Evolutionary conservation across 768 basidiomycete genomes (phyloP).

Genomic region (Mycena chlorophos): DNA sequence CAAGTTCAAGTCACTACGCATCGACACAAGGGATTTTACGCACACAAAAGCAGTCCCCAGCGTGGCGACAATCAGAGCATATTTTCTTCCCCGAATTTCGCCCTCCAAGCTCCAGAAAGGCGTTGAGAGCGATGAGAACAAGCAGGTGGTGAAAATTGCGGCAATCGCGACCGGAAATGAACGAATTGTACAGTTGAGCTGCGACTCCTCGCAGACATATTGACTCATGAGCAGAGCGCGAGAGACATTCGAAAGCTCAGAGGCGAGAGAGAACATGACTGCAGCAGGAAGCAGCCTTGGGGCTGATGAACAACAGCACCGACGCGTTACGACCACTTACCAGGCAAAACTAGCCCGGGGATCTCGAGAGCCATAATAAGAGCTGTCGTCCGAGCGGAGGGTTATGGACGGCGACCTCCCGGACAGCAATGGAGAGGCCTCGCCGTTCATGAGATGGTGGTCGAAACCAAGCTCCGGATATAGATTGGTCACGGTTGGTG

Average conservation of each 20-base stretch:
- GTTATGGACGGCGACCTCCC: constrained; percentile 10
- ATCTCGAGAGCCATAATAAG: constrained; percentile 11
- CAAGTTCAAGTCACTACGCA: background rate
- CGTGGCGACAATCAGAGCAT: constrained; percentile 13
- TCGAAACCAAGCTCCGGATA: background rate
- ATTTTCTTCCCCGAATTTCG: constrained; percentile 16
- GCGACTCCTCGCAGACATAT: constrained; percentile 17
- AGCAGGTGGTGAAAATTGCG: constrained; percentile 11
- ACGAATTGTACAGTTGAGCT: constrained; percentile 11
- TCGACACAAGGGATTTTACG: background rate
- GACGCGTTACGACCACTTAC: constrained; percentile 3
- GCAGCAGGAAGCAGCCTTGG: constrained; percentile 15
- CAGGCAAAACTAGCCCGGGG: constrained; percentile 15
- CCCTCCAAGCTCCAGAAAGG: constrained; percentile 18
- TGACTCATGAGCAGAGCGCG: constrained; percentile 15
- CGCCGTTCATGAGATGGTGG: constrained; percentile 7
- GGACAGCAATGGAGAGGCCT: constrained; percentile 14
- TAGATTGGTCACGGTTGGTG: background rate
- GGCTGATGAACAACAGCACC: background rate
- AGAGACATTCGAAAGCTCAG: constrained; percentile 6
- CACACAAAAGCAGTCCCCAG: constrained; percentile 18
- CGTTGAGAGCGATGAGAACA: constrained; percentile 8
- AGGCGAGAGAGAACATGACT: constrained; percentile 10
- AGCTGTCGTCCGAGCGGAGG: constrained; percentile 8
- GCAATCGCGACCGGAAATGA: constrained; percentile 7